phyloP scores from a whole-genome alignment of 2,329 filamentous ascomycete genomes.

The Colletotrichum shisoi region DNA sequence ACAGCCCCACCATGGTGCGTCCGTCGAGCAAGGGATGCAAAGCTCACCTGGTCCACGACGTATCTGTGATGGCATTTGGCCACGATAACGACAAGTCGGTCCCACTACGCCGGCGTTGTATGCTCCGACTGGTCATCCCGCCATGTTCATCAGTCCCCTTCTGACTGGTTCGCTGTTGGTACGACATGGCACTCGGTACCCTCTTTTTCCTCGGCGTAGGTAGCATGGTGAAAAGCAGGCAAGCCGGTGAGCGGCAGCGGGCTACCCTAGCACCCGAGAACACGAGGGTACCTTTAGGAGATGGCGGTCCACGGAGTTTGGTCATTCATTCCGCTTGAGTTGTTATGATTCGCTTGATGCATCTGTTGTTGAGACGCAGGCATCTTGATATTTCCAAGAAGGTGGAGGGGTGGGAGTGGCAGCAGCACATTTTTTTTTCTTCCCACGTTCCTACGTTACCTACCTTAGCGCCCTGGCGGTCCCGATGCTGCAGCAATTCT shows the following conservation, averaged over 20 bases:
- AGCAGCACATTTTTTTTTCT: slow-evolving; percentile 21
- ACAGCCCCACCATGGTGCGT: slow-evolving; percentile 29
- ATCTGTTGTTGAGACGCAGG: slow-evolving; percentile 32
- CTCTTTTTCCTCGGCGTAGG: slow-evolving; percentile 17
- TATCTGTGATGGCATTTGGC: slow-evolving; percentile 37
- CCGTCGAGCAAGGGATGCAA: slow-evolving; percentile 27
- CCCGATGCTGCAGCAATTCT: slow-evolving; percentile 36
- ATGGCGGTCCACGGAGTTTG: slow-evolving; percentile 24
- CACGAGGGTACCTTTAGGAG: slow-evolving; percentile 21
- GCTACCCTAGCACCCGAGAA: slow-evolving; percentile 1
- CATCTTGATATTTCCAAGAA: slow-evolving; percentile 5
- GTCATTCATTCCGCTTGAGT: not conserved
- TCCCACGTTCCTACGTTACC: slow-evolving; percentile 14
- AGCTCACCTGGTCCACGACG: slow-evolving; percentile 31
- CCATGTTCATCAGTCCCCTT: slow-evolving; percentile 21
- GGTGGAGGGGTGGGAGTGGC: slow-evolving; percentile 20
- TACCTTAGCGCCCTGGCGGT: slow-evolving; percentile 17
- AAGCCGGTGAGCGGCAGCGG: not conserved
- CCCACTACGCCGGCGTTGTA: slow-evolving; percentile 23
- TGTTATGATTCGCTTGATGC: slow-evolving; percentile 23
- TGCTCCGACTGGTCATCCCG: slow-evolving; percentile 15
- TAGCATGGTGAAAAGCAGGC: slow-evolving; percentile 22
- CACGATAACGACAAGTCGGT: slow-evolving; percentile 33
- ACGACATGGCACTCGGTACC: slow-evolving; percentile 9
- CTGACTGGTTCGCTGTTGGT: slow-evolving; percentile 20